Conservation (phyloP, 2,329 filamentous ascomycete genomes). For the Beauveria asiatica region DNA sequence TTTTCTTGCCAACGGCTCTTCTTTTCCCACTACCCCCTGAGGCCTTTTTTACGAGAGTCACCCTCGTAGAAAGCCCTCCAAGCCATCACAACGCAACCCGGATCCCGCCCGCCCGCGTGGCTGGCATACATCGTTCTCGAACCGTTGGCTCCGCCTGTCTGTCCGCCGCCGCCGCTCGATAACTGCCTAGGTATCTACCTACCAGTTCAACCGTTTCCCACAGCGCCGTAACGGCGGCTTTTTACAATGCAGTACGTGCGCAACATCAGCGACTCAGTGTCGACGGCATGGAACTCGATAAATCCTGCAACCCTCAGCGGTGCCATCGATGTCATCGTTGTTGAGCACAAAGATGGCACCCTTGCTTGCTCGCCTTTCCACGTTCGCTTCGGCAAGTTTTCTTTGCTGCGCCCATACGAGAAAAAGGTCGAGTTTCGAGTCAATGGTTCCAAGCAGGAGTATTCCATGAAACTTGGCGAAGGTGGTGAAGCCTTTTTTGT, state of each 20-base stretch:
- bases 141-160: not conserved
- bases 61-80: not conserved
- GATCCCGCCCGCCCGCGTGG: not conserved
- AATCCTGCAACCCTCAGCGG: slow-evolving; percentile 95
- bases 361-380: slow-evolving; percentile 95
- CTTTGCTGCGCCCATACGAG: slow-evolving; percentile 84
- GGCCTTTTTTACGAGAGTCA: not conserved
- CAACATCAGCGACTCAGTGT: slow-evolving; percentile 89
- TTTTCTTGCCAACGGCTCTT: not conserved
- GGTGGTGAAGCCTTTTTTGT: slow-evolving; percentile 98
- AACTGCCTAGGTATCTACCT: not conserved
- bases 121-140: not conserved
- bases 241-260: slow-evolving; percentile 89
- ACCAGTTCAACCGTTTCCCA: not conserved
- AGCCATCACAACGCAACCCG: not conserved
- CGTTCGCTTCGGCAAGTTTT: slow-evolving; percentile 98
- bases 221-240: not conserved
- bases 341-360: slow-evolving; percentile 86
- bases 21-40: not conserved
- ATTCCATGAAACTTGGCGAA: slow-evolving; percentile 97
- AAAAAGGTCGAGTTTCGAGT: slow-evolving; percentile 99
- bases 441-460: slow-evolving; percentile 85
- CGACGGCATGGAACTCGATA: slow-evolving; percentile 98
- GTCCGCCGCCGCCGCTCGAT: not conserved
- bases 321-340: slow-evolving; percentile 97